These are phyloP conservation scores for Phialophora expanda DNA, from an alignment of 2,329 filamentous ascomycete genomes.

Conservation along the genomic window DNA sequence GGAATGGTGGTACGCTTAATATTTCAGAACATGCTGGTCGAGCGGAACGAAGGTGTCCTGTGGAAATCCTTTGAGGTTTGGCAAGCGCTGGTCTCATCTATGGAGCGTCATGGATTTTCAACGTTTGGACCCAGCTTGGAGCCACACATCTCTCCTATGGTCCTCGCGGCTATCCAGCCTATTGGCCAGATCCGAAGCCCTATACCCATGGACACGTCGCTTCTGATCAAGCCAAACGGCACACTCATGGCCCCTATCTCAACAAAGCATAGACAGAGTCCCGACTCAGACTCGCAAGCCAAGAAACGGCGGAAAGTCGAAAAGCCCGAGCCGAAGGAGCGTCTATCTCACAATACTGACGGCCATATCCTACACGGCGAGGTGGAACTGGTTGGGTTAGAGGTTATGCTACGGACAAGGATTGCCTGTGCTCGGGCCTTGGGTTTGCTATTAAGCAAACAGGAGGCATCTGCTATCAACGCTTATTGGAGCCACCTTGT, in stretches of 20 bases:
- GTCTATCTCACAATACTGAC: slow-evolving; percentile 89
- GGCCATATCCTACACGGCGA: slow-evolving; percentile 98
- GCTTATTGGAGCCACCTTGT: slow-evolving; percentile 69
- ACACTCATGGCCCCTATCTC: slow-evolving; percentile 68
- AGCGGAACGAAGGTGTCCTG: slow-evolving; percentile 83
- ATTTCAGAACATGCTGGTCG: slow-evolving; percentile 94
- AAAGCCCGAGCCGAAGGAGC: slow-evolving; percentile 73
- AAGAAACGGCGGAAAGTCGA: slow-evolving; percentile 74
- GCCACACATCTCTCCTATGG: slow-evolving; percentile 76
- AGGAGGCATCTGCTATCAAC: slow-evolving; percentile 63
- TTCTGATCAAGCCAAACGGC: slow-evolving; percentile 94
- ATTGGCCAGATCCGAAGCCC: slow-evolving; percentile 91
- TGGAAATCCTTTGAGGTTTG: slow-evolving; percentile 86
- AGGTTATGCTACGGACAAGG: slow-evolving; percentile 85
- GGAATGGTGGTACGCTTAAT: slow-evolving; percentile 85
- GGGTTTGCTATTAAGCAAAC: slow-evolving; percentile 78
- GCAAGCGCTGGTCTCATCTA: slow-evolving; percentile 59
- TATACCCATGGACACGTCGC: slow-evolving; percentile 84
- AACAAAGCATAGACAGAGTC: slow-evolving; percentile 48
- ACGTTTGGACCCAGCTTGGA: slow-evolving; percentile 75
- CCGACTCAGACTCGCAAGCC: slow-evolving; percentile 51
- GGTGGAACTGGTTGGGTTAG: slow-evolving; percentile 88
- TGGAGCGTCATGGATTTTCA: slow-evolving; percentile 62
- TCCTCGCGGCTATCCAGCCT: slow-evolving; percentile 84
- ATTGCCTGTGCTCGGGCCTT: slow-evolving; percentile 86